Base-by-base conservation (phyloP, 176 grass and related monocot species). In the Leersia perrieri region DNA sequence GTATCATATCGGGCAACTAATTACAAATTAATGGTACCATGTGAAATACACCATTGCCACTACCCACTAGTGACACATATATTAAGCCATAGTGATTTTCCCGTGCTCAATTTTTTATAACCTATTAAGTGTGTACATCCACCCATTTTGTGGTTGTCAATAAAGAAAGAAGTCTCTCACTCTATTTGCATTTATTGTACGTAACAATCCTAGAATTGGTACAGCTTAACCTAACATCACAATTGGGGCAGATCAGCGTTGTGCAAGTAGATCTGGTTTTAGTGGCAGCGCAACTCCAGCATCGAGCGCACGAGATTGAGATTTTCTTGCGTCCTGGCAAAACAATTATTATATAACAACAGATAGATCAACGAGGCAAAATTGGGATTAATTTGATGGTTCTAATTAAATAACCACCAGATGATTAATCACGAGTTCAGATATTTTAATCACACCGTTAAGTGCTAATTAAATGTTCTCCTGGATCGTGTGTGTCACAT, bases 191-290 rank as follows among this genome's bases (percentile, higher is more conserved):
- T 71, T 70, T 30, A 40, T 70, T 57, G 25, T 7, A 18, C 79
- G 70, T 70, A 16, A 3, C 25, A 49, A 47, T 49, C 40, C 28
- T 34, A 67, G 22, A 25, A 35, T 35, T 12, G 12, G 8, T 29
- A 33, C 27, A 45, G 33, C 66, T 81, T 41, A 64, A 73, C 68
- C 20, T 33, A 63, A 34, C 38, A 34, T 20, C 45, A 45, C 30
- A 42, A 58, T 49, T 82, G 57, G 36, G 68, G 68, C 57, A 63
- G 80, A 82, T 63, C 57, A 47, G 61, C 53, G 68, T 6, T 72
- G 53, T 45, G 53, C 53, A 3, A 10, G 36, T 53, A 62, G 68
- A 82, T 82, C 68, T 62, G 28, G 57, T 73, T 47, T 25, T 42
- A 47, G 38, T 33, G 55, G 31, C 15, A 20, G 20, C 18, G 47